These are phyloP conservation scores for Escallonia rubra DNA, from an alignment of 129 eudicot genomes.

Conservation along the genomic window DNA sequence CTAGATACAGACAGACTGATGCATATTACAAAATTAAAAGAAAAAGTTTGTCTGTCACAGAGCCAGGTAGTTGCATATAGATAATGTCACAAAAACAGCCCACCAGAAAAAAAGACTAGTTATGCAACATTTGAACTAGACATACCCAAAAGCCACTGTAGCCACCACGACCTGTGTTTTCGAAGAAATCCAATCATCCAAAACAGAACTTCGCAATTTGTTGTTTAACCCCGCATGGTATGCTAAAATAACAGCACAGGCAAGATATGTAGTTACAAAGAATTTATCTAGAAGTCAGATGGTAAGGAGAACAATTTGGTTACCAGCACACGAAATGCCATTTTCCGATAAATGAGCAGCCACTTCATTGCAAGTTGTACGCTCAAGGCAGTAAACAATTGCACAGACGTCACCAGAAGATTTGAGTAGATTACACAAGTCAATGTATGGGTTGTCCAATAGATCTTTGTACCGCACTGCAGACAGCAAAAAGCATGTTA, in stretches of 20 bases:
- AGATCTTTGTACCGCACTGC: slow-evolving; percentile 94
- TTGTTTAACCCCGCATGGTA: slow-evolving; percentile 95
- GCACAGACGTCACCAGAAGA: slow-evolving; percentile 83
- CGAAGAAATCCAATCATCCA: slow-evolving; percentile 93
- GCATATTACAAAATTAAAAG: too few relatives aligned
- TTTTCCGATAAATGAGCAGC: slow-evolving; percentile 58
- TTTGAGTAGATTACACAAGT: slow-evolving; percentile 64
- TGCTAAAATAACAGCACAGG: slow-evolving; percentile 45
- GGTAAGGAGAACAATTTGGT: neutral
- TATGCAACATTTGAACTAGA: neutral
- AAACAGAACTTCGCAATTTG: slow-evolving; percentile 76
- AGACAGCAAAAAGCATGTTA: slow-evolving; percentile 12
- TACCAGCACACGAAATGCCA: slow-evolving; percentile 89
- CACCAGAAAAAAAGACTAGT: neutral
- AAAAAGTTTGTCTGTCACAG: neutral
- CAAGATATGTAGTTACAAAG: neutral
- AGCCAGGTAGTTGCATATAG: neutral
- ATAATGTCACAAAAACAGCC: neutral
- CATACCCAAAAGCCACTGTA: slow-evolving; percentile 97
- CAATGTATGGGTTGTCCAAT: slow-evolving; percentile 68
- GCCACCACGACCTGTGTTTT: slow-evolving; percentile 92
- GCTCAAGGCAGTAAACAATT: slow-evolving; percentile 91
- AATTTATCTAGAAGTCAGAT: neutral
- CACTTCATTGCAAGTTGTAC: slow-evolving; percentile 80
- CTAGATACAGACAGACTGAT: neutral